Percentiles rank a stretch among this genome's conserved stretches.
Conservation (phyloP, 2,329 filamentous ascomycete genomes). For the Beauveria brongniartii region DNA sequence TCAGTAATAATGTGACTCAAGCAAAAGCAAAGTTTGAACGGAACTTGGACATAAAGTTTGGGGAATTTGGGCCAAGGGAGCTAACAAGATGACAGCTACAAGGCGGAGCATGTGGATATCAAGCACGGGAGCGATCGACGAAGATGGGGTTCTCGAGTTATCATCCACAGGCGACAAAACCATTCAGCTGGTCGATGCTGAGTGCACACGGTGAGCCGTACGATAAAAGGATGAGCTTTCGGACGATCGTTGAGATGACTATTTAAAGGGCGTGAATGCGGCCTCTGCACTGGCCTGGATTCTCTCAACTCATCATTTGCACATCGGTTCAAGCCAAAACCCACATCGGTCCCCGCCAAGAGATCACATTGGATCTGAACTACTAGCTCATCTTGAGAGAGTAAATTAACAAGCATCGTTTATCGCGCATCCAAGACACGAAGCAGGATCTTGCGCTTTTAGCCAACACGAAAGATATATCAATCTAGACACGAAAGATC, state of each 20-base stretch:
- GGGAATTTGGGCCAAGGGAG: neutral
- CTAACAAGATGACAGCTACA: constrained; percentile 2
- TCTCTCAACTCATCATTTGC: neutral
- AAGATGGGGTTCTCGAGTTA: neutral
- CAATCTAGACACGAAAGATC: neutral
- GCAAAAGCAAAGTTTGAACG: neutral
- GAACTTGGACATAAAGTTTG: neutral
- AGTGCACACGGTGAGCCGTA: neutral
- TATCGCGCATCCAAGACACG: neutral
- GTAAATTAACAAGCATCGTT: neutral
- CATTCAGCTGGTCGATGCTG: neutral
- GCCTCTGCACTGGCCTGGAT: neutral
- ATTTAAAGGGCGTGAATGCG: neutral
- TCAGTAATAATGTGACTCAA: neutral
- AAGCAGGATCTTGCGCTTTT: neutral
- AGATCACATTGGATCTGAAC: neutral
- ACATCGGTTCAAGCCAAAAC: neutral
- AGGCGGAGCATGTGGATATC: constrained; percentile 8
- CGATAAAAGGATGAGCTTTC: neutral
- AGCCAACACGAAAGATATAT: neutral
- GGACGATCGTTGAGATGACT: neutral
- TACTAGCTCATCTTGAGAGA: neutral
- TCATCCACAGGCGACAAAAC: neutral
- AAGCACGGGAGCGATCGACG: constrained; percentile 8
- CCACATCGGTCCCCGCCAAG: constrained; percentile 7